Evolutionary conservation across 306 rosid species (phyloP), one percentile per base, ranked within the genome.

Genomic region (Dalbergia cochinchinensis): DNA sequence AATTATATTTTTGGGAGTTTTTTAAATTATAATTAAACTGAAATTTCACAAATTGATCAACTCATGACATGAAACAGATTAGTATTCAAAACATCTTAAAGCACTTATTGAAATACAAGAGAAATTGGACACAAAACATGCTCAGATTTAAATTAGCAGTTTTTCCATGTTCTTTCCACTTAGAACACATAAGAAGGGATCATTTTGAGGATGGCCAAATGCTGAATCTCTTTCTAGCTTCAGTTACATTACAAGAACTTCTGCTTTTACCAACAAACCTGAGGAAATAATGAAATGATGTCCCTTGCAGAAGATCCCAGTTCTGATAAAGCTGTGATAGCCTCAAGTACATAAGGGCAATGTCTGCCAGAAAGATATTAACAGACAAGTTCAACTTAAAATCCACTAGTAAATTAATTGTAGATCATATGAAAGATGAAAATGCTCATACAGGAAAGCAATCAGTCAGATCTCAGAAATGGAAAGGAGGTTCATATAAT

Each of bases 271-370:
- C 53, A 85, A 83, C 86, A 71, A 84, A 93, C 99, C 99, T 93
- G 99, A 58, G 99, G 96, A 86, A 91, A 90, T 90, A 96, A 81
- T 53, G 96, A 91, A 77, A 89, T 82, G 62, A 96, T 96, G 82
- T 96, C 99, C 80, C 90, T 93, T 79, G 90, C 88, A 41, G 93
- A 55, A 75, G 87, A 87, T 74, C 97, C 96, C 64, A 96, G 76
- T 85, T 93, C 99, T 57, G 99, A 90, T 81, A 96, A 92, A 73
- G 98, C 98, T 68, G 80, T 81, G 71, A 91, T 85, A 48, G 96
- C 99, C 86, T 96, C 99, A 39, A 96, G 84, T 74, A 91, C 78
- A 82, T 54, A 96, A 16, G 99, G 99, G 70, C 97, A 91, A 33
- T 89, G 91, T 84, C 99, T 96, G 93, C 80, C 63, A 78, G 67